Percentiles rank a stretch among this genome's conserved stretches.
phyloP scores from a whole-genome alignment of 2,329 filamentous ascomycete genomes.

The Xylariaceae sp. region DNA sequence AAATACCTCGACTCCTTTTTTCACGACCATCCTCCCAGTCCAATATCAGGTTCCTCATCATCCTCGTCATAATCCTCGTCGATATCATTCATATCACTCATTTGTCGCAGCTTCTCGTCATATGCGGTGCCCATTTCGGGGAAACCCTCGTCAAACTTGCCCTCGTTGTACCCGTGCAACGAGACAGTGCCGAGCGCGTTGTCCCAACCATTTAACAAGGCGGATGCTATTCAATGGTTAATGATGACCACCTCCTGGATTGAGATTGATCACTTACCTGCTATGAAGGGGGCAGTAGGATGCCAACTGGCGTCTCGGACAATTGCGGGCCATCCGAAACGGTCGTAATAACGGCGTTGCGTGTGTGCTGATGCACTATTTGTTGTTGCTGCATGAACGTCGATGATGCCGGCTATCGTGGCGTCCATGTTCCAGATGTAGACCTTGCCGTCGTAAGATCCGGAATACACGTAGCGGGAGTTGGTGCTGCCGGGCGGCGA shows the following conservation, averaged over 20 bases:
- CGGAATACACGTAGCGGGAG: constrained; percentile 87
- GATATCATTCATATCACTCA: constrained; percentile 11
- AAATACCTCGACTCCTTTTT: neutral
- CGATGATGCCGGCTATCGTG: constrained; percentile 69
- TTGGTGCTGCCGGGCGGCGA: constrained; percentile 81
- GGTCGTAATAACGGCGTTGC: constrained; percentile 49
- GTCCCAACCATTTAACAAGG: constrained; percentile 78
- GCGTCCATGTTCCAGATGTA: constrained; percentile 93
- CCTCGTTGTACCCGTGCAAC: constrained; percentile 72
- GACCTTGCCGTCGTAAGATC: constrained; percentile 82
- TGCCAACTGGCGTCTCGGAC: constrained; percentile 91
- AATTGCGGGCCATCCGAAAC: constrained; percentile 68
- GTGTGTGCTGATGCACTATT: constrained; percentile 54
- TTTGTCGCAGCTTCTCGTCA: constrained; percentile 51
- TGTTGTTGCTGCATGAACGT: constrained; percentile 67
- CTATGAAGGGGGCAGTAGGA: constrained; percentile 74
- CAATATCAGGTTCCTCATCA: neutral
- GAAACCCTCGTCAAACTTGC: constrained; percentile 57
- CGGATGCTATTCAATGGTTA: constrained; percentile 54
- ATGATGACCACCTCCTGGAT: no score
- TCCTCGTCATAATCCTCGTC: constrained; percentile 17
- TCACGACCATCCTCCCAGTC: neutral
- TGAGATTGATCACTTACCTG: constrained; percentile 40
- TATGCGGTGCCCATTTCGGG: constrained; percentile 55
- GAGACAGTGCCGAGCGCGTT: constrained; percentile 70